Evolutionary conservation across 306 rosid genomes (phyloP).

Genomic region (Calophaca sinica): DNA sequence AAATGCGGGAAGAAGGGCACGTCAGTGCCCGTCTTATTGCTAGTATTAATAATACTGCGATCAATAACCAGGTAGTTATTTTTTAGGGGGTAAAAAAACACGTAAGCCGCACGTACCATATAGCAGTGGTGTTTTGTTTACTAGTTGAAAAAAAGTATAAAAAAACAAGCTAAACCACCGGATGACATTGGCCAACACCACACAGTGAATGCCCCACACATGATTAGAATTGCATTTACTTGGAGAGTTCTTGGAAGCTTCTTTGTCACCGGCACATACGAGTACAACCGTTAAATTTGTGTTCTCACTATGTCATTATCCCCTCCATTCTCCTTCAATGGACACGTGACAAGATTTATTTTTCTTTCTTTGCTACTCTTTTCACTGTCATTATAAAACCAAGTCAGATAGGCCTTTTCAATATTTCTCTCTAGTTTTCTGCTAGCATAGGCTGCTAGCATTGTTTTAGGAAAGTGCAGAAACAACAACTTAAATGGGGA

Average conservation of each 20-base stretch:
- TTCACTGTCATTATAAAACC: constrained; percentile 36
- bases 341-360: constrained; percentile 15
- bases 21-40: no score
- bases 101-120: no score
- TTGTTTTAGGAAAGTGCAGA: background rate
- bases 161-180: background rate
- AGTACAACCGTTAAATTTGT: background rate
- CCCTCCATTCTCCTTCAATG: background rate
- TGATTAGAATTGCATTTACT: constrained; percentile 26
- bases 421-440: constrained; percentile 19
- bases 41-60: no score
- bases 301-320: background rate
- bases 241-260: constrained; percentile 46
- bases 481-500: constrained; percentile 48
- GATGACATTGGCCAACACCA: background rate
- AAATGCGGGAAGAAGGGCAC: no score
- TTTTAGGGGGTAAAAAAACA: no score
- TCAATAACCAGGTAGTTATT: no score
- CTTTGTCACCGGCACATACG: background rate
- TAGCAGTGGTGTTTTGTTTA: background rate
- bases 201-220: background rate
- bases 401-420: constrained; percentile 7
- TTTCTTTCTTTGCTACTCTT: constrained; percentile 1
- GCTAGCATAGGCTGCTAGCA: constrained; percentile 2
- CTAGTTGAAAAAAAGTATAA: no score